A percentile compares a stretch with the other conserved stretches of the same genome.
Evolutionary conservation across 768 basidiomycete genomes (phyloP).

Genomic region (Ramaria sp.): DNA sequence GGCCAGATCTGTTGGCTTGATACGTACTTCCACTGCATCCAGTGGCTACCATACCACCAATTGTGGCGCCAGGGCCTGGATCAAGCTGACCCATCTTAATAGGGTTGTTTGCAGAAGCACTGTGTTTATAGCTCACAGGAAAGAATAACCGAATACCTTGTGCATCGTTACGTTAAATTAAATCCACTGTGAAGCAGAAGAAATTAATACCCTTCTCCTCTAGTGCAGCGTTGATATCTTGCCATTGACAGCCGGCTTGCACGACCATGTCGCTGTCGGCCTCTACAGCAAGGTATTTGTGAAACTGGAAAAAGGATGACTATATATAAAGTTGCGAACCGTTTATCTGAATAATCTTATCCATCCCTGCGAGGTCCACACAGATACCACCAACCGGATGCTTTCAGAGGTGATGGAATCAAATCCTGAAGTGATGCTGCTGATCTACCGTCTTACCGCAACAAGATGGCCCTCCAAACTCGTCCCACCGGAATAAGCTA

Average conservation of each 20-base stretch:
- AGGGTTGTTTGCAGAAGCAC: background rate
- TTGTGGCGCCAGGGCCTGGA: conserved; percentile 68
- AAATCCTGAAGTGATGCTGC: background rate
- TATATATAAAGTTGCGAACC: conserved; percentile 27
- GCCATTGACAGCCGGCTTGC: conserved; percentile 64
- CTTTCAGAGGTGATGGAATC: conserved; percentile 3
- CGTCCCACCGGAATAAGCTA: conserved; percentile 73
- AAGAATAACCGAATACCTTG: conserved; percentile 73
- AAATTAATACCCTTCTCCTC: conserved; percentile 40
- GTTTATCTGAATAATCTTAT: conserved; percentile 64
- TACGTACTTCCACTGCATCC: conserved; percentile 74
- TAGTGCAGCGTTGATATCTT: conserved; percentile 59
- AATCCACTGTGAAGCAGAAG: background rate
- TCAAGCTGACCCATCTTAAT: conserved; percentile 38
- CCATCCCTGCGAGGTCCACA: conserved; percentile 70
- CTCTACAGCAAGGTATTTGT: conserved; percentile 26
- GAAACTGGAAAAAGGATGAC: background rate
- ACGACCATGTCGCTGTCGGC: conserved; percentile 64
- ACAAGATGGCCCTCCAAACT: conserved; percentile 69
- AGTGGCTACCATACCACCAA: conserved; percentile 81
- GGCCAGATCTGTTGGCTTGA: background rate
- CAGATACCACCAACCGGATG: conserved; percentile 52
- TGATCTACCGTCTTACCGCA: conserved; percentile 29
- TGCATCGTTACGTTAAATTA: no score
- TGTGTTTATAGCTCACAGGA: conserved; percentile 39